Conservation (phyloP, 2,329 filamentous ascomycete species). For the Ophiosphaerella korrae region DNA sequence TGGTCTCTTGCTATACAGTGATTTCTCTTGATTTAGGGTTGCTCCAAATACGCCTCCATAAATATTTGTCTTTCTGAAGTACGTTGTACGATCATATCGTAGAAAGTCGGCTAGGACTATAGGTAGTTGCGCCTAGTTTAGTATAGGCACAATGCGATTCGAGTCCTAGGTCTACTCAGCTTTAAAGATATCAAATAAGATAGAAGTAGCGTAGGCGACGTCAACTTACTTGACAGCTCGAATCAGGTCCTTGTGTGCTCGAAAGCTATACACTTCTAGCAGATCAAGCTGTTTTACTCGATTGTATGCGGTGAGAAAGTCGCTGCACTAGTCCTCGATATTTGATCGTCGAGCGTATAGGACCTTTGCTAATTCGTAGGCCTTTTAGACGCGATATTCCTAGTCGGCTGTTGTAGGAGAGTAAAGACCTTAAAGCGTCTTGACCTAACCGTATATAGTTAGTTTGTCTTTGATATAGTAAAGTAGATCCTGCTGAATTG, state of each 20-base stretch:
- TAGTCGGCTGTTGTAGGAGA: conserved; percentile 8
- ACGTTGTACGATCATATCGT: conserved; percentile 7
- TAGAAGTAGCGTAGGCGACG: conserved; percentile 6
- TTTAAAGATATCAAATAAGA: conserved; percentile 9
- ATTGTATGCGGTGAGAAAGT: conserved; percentile 14
- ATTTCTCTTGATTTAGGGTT: conserved; percentile 9
- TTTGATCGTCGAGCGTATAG: conserved; percentile 10
- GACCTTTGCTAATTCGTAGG: background rate
- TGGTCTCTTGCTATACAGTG: conserved; percentile 11
- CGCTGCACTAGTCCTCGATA: conserved; percentile 7
- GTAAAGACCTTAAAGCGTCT: conserved; percentile 10
- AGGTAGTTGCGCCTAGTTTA: conserved; percentile 4
- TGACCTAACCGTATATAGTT: conserved; percentile 5
- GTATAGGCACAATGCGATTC: conserved; percentile 2
- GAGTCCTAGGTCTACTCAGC: conserved; percentile 8
- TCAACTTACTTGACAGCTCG: conserved; percentile 19
- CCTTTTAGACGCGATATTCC: conserved; percentile 10
- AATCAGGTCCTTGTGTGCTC: conserved; percentile 14
- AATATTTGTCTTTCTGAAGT: background rate
- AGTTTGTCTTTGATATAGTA: conserved; percentile 5
- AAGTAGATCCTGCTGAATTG: conserved; percentile 4
- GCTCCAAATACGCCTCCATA: conserved; percentile 9
- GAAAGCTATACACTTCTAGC: conserved; percentile 10
- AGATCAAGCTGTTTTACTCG: conserved; percentile 12
- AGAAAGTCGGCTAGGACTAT: conserved; percentile 7